Evolutionary conservation across 2,329 filamentous ascomycete species (phyloP), one percentile per base, ranked within the genome.

Genomic region (Plectosphaerella plurivora): DNA sequence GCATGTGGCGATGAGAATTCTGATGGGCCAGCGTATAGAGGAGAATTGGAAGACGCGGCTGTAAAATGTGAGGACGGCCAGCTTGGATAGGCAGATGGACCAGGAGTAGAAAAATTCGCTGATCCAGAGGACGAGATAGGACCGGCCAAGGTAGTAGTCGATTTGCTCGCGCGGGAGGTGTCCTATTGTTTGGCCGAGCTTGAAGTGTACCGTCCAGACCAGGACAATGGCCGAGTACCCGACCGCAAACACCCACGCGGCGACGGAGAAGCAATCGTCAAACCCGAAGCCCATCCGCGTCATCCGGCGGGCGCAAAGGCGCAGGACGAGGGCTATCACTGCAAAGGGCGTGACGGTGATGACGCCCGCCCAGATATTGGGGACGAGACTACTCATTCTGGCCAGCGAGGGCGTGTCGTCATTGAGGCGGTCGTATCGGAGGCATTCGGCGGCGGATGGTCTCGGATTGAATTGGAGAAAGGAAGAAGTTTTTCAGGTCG

Each of bases 31-130:
- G 16, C 60, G 60, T 18, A 66, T 63, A 4, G 57, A 57, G 11
- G 64, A 59, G 16, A 60, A 58, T n/a, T 58, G 55, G 52, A 67
- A 67, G 16, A 67, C 48, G 1, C 65, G 60, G 59, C 60, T 64
- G 54, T 67, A 67, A 28, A 67, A 63, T 24, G 52, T 57, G 9
- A 67, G 56, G 8, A 67, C 56, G 14, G 65, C 61, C 39, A 64
- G 57, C 49, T 67, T 67, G 12, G 57, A 59, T 47, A 63, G 63
- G 12, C 58, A 61, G 9, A 67, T 59, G 9, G 62, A 60, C 25
- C 62, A 63, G 28, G 51, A 57, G 37, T 66, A 66, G 37, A 60
- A 59, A 15, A 65, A 53, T 46, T 65, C 65, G 37, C 55, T 58
- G 42, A 58, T 55, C 55, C 59, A 66, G 28, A 66, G 55, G 46